Base-by-base conservation (phyloP, 768 basidiomycete species). In the Pulveroboletus sp. region DNA sequence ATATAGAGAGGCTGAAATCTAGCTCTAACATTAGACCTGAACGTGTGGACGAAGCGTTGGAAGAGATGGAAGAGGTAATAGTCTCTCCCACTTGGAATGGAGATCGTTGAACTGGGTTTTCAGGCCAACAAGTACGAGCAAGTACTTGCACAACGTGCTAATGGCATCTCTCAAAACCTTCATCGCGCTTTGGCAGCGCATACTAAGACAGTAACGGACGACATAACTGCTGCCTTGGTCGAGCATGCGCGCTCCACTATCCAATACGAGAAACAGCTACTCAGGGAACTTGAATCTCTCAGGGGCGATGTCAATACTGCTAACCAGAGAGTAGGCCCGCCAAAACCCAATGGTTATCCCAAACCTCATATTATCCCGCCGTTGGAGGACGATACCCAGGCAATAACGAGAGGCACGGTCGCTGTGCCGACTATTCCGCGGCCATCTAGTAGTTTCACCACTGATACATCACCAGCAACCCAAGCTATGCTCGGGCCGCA, bases 91-190 rank as follows among this genome's bases (percentile, higher is more conserved):
- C 6, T 4, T 39, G 33, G 28, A 37, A 33, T 43, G 5, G 46
- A 43, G 52, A 13, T 51, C 43, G 41, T 57, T 43, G 55, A 56
- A 13, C 58, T 35, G 8, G 39, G 38, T 44, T 43, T 43, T 8
- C 57, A 98, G 92, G 95, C 96, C 8, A 84, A 86, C 59, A 88
- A 89, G 60, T 89, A 93, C 53, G 95, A 99, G 63, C 81, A 86
- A 64, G 76, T 83, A 8, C 80, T 98, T 24, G 83, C 87, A 4
- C 81, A 80, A 44, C 84, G 92, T n/a, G 86, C 94, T 3, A 79
- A 91, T 44, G 92, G 92, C 39, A 97, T 99, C 48, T 97, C 95
- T 1, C 84, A 90, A 58, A 94, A 97, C 59, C 76, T 99, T 15
- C 93, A 96, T 59, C 81, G 80, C 43, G 86, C 94, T 2, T 78